Evolutionary conservation across 2,329 filamentous ascomycete species (phyloP).

Genomic region (Aspergillus pseudonomiae): DNA sequence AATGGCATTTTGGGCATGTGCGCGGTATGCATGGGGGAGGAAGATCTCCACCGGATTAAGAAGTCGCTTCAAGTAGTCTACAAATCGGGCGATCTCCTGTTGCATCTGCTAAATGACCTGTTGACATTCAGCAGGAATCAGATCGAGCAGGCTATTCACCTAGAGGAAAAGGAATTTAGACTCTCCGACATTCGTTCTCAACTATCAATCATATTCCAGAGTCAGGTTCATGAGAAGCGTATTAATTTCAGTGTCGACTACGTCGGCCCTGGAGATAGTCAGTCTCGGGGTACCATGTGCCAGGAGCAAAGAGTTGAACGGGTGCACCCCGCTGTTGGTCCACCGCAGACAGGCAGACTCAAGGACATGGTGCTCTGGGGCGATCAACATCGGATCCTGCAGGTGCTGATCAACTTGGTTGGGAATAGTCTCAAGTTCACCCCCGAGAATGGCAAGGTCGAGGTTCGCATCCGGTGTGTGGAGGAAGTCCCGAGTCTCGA

Average conservation of each 20-base stretch:
- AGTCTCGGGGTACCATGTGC: conserved; percentile 30
- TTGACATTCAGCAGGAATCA: conserved; percentile 95
- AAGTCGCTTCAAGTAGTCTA: conserved; percentile 85
- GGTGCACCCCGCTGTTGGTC: conserved; percentile 60
- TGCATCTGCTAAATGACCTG: conserved; percentile 86
- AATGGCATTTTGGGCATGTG: conserved; percentile 94
- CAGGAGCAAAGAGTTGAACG: conserved; percentile 23
- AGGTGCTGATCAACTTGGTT: conserved; percentile 79
- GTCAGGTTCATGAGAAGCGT: conserved; percentile 78
- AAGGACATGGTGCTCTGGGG: conserved; percentile 89
- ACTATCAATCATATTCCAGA: conserved; percentile 83
- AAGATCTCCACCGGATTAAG: conserved; percentile 75
- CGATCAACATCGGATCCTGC: conserved; percentile 87
- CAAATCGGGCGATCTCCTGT: conserved; percentile 79
- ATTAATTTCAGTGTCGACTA: conserved; percentile 76
- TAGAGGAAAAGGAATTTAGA: conserved; percentile 85
- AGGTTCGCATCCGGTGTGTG: conserved; percentile 74
- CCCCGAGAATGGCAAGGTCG: conserved; percentile 72
- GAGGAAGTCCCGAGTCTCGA: conserved; percentile 20
- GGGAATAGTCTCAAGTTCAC: conserved; percentile 94
- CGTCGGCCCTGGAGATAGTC: conserved; percentile 52
- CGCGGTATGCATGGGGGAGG: conserved; percentile 88
- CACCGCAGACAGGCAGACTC: conserved; percentile 67
- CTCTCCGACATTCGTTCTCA: conserved; percentile 83
- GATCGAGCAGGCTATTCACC: conserved; percentile 77